Evolutionary conservation across 2,329 filamentous ascomycete species (phyloP).

Genomic region (Ramichloridium luteum): DNA sequence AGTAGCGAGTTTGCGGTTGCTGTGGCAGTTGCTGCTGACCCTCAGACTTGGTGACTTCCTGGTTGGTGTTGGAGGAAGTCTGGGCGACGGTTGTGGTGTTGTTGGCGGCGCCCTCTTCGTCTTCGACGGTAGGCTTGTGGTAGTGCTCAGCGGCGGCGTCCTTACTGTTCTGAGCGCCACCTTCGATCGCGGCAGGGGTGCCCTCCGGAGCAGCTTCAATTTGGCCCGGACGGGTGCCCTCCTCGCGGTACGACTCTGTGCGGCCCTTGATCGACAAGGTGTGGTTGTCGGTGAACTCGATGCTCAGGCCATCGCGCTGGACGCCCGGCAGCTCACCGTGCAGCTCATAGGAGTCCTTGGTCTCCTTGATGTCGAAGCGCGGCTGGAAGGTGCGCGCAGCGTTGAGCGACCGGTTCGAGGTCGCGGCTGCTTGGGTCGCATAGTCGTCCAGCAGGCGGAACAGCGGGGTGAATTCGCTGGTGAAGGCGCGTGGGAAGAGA

Average conservation of each 20-base stretch:
- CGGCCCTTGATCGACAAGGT: conserved; percentile 60
- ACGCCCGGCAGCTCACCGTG: conserved; percentile 70
- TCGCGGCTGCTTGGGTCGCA: conserved; percentile 22
- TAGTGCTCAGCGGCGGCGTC: conserved; percentile 22
- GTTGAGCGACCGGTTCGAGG: no score
- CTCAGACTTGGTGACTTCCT: conserved; percentile 15
- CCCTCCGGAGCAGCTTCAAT: background rate
- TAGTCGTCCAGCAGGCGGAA: conserved; percentile 39
- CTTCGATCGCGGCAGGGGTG: conserved; percentile 33
- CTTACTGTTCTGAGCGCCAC: conserved; percentile 19
- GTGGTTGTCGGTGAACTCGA: conserved; percentile 68
- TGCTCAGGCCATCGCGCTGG: conserved; percentile 58
- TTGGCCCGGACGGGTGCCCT: conserved; percentile 37
- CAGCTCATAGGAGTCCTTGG: conserved; percentile 56
- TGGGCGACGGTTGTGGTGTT: conserved; percentile 4
- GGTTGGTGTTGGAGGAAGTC: conserved; percentile 6
- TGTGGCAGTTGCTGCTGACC: conserved; percentile 24
- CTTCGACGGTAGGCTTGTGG: conserved; percentile 54
- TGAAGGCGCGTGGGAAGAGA: conserved; percentile 26
- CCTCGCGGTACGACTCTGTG: conserved; percentile 51
- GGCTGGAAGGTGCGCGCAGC: conserved; percentile 51
- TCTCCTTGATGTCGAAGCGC: conserved; percentile 68
- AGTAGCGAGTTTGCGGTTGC: conserved; percentile 44
- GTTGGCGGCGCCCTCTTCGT: conserved; percentile 34
- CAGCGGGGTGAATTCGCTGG: conserved; percentile 27